Evolutionary conservation across 78 protist species (phyloP), one percentile per base, ranked within the genome.

Genomic region (Dictyostelium firmibasis): DNA sequence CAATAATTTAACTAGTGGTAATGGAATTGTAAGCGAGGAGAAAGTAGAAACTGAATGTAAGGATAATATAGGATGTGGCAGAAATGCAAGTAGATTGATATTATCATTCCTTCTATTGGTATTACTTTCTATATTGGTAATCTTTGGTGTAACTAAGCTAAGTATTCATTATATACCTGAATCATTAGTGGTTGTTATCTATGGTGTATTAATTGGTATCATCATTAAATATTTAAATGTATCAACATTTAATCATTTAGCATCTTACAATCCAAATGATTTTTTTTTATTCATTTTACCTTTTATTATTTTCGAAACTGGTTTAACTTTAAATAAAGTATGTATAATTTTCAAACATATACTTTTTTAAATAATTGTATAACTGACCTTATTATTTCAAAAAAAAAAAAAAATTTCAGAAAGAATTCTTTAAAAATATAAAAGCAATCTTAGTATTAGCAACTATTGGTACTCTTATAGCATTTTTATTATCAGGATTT

Each of bases 241-340:
- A 1, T n/a, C 11, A 2, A 16, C 31, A 4, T 23, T 87, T 38
- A 29, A 27, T 0, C 84, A 76, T n/a, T 62, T 87, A 25, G 53
- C 35, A 25, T 20, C 11, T 20, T 94, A 76, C 64, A 62, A 87
- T 16, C 96, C 98, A 16, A 81, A 97, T 16, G 3, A 47, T 16
- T 98, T 98, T 92, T 98, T 97, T 81, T 43, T 96, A 81, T 23
- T 97, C 33, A 20, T 98, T n/a, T 88, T 99, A 16, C 99, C 99
- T 1, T 96, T 98, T 79, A 98, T 99, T 85, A 97, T 99, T 4
- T 97, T 99, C 79, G 98, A 98, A 69, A 95, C 98, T 11, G 99
- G 99, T 13, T 97, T 91, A 88, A 25, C 84, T 5, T 27, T 97
- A 62, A 18, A 79, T 20, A 50, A 84, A 62, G 93, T 84, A 41